Conservation (phyloP, 1,284 basidiomycete genomes). For the Apiotrichum mycotoxinovorans region DNA sequence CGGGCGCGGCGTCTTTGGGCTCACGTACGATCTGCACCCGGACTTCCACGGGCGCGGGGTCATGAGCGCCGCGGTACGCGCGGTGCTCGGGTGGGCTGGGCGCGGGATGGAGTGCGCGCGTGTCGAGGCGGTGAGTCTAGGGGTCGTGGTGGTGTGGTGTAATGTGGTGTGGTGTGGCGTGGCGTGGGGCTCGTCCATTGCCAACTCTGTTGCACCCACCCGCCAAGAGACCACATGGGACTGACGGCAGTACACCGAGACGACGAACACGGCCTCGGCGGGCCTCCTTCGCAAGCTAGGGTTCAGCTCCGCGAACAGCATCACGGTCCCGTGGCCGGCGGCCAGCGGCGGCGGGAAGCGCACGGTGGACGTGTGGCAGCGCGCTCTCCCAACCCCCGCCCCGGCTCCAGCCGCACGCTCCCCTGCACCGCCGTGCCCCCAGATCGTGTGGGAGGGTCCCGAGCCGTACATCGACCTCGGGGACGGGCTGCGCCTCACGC, state of each 20-base stretch:
- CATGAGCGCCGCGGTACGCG: background rate
- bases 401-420: background rate
- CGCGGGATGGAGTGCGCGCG: background rate
- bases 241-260: background rate
- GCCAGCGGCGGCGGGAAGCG: background rate
- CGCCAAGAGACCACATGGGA: too few species aligned
- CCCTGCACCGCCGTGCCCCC: background rate
- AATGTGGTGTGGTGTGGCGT: too few species aligned
- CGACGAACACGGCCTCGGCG: background rate
- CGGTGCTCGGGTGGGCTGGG: background rate
- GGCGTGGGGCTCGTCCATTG: too few species aligned
- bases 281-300: background rate
- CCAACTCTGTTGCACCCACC: too few species aligned
- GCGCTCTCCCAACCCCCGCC: background rate
- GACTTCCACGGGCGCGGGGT: background rate
- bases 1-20: background rate
- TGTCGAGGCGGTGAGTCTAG: constrained; percentile 1
- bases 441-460: background rate
- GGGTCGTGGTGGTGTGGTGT: too few species aligned
- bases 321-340: background rate
- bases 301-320: background rate
- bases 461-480: constrained; percentile 1
- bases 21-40: background rate
- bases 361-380: background rate
- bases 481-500: background rate